These are phyloP conservation scores for Handroanthus guayacan DNA, from an alignment of 257 asterid species.

Conservation along the genomic window DNA sequence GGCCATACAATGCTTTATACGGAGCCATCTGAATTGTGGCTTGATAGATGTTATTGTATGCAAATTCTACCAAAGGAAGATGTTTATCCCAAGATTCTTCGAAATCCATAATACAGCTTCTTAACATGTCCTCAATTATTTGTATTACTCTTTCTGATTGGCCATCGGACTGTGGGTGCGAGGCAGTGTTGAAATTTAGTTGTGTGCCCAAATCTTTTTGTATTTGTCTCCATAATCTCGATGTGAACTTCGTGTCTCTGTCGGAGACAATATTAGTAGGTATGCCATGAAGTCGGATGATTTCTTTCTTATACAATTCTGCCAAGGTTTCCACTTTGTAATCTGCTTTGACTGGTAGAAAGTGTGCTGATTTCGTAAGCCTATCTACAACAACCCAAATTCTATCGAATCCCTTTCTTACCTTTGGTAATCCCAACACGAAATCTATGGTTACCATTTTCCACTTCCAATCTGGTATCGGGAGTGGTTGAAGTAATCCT, in stretches of 20 bases:
- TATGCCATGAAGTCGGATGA: not conserved
- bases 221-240: not conserved
- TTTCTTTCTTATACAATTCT: not conserved
- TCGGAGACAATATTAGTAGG: not conserved
- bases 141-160: no score
- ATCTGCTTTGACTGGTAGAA: not conserved
- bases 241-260: not conserved
- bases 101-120: not conserved
- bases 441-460: not conserved
- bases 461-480: not conserved
- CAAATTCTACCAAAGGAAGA: not conserved
- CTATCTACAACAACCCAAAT: constrained; percentile 12
- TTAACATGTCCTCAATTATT: no score
- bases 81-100: not conserved
- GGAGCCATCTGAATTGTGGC: no score
- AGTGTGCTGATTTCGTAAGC: not conserved
- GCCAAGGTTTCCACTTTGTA: not conserved
- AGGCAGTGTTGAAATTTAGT: no score
- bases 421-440: not conserved
- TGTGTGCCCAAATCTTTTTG: no score
- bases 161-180: no score
- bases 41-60: not conserved
- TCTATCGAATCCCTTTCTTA: not conserved
- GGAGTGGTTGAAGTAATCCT: not conserved
- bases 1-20: not conserved